phyloP scores from a whole-genome alignment of 306 rosid genomes.

The Trifolium fragiferum region DNA sequence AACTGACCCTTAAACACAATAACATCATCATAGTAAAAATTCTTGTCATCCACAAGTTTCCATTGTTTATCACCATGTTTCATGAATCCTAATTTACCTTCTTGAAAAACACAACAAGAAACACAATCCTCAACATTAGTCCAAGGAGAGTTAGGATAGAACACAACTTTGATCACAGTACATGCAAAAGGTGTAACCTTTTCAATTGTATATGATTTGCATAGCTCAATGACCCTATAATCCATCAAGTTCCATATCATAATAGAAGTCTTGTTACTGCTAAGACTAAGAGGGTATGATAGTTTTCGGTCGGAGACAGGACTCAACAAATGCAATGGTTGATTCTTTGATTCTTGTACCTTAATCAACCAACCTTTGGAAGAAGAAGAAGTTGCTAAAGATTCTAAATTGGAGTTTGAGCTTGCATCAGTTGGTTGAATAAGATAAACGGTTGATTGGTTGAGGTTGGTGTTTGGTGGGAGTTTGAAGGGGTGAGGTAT shows the following conservation, averaged over 20 bases:
- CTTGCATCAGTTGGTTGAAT: slow-evolving; percentile 35
- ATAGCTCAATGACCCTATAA: slow-evolving; percentile 42
- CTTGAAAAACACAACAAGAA: slow-evolving; percentile 45
- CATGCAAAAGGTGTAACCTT: not conserved
- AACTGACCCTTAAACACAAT: slow-evolving; percentile 55
- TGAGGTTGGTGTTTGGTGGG: not conserved
- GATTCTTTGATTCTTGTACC: slow-evolving; percentile 43
- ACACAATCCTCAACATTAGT: slow-evolving; percentile 30
- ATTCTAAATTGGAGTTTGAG: not conserved
- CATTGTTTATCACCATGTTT: slow-evolving; percentile 50
- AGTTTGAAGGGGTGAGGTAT: slow-evolving; percentile 38
- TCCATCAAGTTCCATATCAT: slow-evolving; percentile 44
- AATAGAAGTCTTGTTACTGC: not conserved
- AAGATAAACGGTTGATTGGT: slow-evolving; percentile 44
- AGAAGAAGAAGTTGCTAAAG: slow-evolving; percentile 30
- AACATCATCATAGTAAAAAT: slow-evolving; percentile 62
- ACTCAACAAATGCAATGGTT: slow-evolving; percentile 35
- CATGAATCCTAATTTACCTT: slow-evolving; percentile 56
- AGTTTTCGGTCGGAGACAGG: slow-evolving; percentile 46
- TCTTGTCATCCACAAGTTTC: slow-evolving; percentile 49
- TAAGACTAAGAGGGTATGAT: slow-evolving; percentile 7
- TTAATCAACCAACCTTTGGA: slow-evolving; percentile 51
- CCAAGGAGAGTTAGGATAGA: slow-evolving; percentile 42
- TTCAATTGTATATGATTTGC: slow-evolving; percentile 46
- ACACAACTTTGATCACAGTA: not conserved